Evolutionary conservation across 805 yeast genomes (phyloP).

Genomic region (Maudiozyma pseudohumilis): DNA sequence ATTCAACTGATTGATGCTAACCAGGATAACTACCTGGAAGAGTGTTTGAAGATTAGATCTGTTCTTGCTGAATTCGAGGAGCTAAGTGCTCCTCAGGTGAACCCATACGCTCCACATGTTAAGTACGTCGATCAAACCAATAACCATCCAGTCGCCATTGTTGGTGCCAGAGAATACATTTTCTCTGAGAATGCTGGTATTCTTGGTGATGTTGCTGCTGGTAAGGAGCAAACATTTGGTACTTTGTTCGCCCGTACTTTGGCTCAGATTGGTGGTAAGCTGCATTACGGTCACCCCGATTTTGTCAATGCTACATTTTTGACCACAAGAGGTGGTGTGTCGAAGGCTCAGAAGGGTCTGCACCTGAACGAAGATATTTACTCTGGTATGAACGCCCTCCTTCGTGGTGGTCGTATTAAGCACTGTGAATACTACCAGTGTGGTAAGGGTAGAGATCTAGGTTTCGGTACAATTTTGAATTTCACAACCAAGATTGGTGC

Average conservation of each 20-base stretch:
- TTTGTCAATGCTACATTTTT: conserved; percentile 80
- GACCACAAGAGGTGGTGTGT: conserved; percentile 93
- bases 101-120: conserved; percentile 53
- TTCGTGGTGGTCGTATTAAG: conserved; percentile 88
- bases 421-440: conserved; percentile 95
- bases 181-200: conserved; percentile 90
- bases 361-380: conserved; percentile 92
- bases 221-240: conserved; percentile 95
- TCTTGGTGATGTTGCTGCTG: conserved; percentile 93
- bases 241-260: conserved; percentile 87
- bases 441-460: conserved; percentile 93
- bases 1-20: conserved; percentile 92
- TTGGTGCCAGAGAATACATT: conserved; percentile 92
- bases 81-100: conserved; percentile 39
- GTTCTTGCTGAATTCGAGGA: conserved; percentile 89
- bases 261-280: conserved; percentile 87
- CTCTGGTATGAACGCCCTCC: conserved; percentile 85
- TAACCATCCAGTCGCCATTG: conserved; percentile 85
- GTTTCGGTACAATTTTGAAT: conserved; percentile 83
- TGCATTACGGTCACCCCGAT: conserved; percentile 96
- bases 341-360: conserved; percentile 89
- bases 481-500: conserved; percentile 97
- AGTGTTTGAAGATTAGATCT: conserved; percentile 80
- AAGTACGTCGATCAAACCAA: conserved; percentile 35
- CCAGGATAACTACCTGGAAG: conserved; percentile 91